These are phyloP conservation scores for Trametes versicolor DNA, from an alignment of 1,284 basidiomycete genomes.

Conservation along the genomic window DNA sequence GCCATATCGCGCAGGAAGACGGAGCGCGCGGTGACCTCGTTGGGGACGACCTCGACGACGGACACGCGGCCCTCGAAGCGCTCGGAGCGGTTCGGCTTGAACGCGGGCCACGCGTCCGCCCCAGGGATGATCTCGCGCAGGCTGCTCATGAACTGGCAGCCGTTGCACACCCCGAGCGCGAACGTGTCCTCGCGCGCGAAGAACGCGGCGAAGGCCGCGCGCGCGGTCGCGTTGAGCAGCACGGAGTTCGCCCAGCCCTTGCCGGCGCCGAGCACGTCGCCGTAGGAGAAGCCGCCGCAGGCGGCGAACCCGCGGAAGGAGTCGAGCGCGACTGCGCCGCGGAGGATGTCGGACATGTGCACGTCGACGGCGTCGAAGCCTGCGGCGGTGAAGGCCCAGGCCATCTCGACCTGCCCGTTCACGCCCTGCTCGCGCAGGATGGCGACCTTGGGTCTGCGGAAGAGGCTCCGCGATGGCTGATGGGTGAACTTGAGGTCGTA, in stretches of 20 bases:
- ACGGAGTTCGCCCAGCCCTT: conserved; percentile 98
- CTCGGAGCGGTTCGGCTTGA: conserved; percentile 90
- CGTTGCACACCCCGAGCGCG: conserved; percentile 96
- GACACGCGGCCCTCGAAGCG: conserved; percentile 92
- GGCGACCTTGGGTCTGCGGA: conserved; percentile 86
- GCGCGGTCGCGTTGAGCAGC: conserved; percentile 80
- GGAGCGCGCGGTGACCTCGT: conserved; percentile 62
- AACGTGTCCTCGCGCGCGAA: conserved; percentile 87
- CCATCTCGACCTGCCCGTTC: conserved; percentile 99
- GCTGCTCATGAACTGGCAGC: conserved; percentile 96
- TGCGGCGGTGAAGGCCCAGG: conserved; percentile 93
- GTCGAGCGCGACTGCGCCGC: conserved; percentile 69
- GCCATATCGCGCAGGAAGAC: conserved; percentile 93
- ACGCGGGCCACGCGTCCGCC: conserved; percentile 87
- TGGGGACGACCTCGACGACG: conserved; percentile 81
- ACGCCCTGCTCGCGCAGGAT: conserved; percentile 98
- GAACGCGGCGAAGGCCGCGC: conserved; percentile 83
- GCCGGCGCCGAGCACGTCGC: conserved; percentile 97
- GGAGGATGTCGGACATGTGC: conserved; percentile 97
- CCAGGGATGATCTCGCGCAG: conserved; percentile 91
- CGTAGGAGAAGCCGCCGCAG: conserved; percentile 98
- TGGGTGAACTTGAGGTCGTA: conserved; percentile 81
- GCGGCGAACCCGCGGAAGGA: conserved; percentile 91
- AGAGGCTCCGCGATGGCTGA: conserved; percentile 46
- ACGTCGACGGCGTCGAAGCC: conserved; percentile 97